Evolutionary conservation across 1,284 basidiomycete genomes (phyloP).

Genomic region (Ceratorhiza oryzae-sativae): DNA sequence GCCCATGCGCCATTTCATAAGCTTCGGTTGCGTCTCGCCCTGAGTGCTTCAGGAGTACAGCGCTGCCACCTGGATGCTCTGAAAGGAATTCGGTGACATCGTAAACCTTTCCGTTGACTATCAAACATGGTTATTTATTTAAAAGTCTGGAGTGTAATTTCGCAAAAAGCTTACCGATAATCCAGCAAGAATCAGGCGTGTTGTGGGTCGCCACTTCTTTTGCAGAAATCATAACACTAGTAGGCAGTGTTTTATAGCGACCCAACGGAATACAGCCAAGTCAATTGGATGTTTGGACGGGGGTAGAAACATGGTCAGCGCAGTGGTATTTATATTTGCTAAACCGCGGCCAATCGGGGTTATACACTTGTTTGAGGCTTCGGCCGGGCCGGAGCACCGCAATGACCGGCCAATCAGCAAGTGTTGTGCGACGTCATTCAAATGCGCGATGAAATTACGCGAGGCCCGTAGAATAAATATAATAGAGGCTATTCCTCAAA

Average conservation of each 20-base stretch:
- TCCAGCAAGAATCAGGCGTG: slow-evolving; percentile 50
- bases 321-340: not conserved
- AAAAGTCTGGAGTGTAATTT: not conserved
- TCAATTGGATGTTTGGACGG: not conserved
- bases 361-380: slow-evolving; percentile 22
- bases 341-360: slow-evolving; percentile 7
- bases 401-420: slow-evolving; percentile 3
- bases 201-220: slow-evolving; percentile 49
- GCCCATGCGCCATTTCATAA: slow-evolving; percentile 77
- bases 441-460: slow-evolving; percentile 6
- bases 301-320: not conserved
- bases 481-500: not conserved
- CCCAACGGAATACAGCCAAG: not conserved
- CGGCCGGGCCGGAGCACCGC: slow-evolving; percentile 36
- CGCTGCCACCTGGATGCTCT: slow-evolving; percentile 53
- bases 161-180: slow-evolving; percentile 47
- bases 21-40: slow-evolving; percentile 56
- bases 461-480: slow-evolving; percentile 4
- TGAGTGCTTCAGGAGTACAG: slow-evolving; percentile 54
- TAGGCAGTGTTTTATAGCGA: not conserved
- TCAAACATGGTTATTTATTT: not conserved
- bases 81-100: slow-evolving; percentile 54
- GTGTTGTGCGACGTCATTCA: not conserved
- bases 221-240: slow-evolving; percentile 20
- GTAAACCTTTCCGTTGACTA: slow-evolving; percentile 41